These are phyloP conservation scores for Pleurotus tuoliensis DNA, from an alignment of 768 basidiomycete species.

Conservation along the genomic window DNA sequence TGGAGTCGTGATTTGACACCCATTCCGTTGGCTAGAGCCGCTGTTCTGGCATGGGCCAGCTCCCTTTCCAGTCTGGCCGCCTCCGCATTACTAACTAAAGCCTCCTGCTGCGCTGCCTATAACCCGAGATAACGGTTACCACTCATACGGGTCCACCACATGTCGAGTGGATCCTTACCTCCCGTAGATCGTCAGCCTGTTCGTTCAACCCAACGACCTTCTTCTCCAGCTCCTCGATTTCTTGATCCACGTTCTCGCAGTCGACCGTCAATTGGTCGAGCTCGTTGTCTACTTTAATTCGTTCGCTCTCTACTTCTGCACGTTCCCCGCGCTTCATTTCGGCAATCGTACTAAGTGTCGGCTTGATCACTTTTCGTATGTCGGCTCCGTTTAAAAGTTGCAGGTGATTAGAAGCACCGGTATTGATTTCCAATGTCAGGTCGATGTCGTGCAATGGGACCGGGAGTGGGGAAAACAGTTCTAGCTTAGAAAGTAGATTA, in stretches of 20 bases:
- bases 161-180: slow-evolving; percentile 42
- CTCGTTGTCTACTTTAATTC: slow-evolving; percentile 78
- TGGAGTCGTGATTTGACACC: slow-evolving; percentile 78
- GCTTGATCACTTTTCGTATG: slow-evolving; percentile 70
- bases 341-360: slow-evolving; percentile 67
- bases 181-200: slow-evolving; percentile 78
- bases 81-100: slow-evolving; percentile 60
- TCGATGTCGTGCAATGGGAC: slow-evolving; percentile 69
- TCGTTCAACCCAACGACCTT: slow-evolving; percentile 67
- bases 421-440: slow-evolving; percentile 78
- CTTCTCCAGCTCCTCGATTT: slow-evolving; percentile 69
- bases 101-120: slow-evolving; percentile 77
- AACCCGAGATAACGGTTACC: not conserved
- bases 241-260: slow-evolving; percentile 80
- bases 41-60: slow-evolving; percentile 68
- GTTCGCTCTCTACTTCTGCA: slow-evolving; percentile 69
- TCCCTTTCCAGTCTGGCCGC: slow-evolving; percentile 67
- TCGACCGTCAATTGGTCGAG: slow-evolving; percentile 72
- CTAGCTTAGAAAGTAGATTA: slow-evolving; percentile 67
- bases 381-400: slow-evolving; percentile 67
- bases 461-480: slow-evolving; percentile 71
- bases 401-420: slow-evolving; percentile 66
- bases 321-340: slow-evolving; percentile 70
- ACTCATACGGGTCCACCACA: not conserved
- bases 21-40: slow-evolving; percentile 77